Percentiles rank a stretch among this genome's conserved stretches.
Evolutionary conservation across 768 basidiomycete genomes (phyloP).

Genomic region (Baorangia bicolor): DNA sequence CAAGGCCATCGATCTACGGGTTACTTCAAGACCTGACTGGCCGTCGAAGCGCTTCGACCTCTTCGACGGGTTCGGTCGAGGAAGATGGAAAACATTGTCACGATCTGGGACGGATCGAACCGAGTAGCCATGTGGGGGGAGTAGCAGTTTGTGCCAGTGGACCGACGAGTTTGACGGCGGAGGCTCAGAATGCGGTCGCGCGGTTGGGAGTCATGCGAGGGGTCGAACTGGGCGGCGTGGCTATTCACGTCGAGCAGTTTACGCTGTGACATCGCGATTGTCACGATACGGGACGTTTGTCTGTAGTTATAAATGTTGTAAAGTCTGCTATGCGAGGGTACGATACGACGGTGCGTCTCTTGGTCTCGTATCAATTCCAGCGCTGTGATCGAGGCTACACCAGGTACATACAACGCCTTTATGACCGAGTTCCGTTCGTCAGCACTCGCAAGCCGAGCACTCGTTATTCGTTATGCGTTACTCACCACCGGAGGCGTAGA

Average conservation of each 20-base stretch:
- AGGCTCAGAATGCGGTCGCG: constrained; percentile 79
- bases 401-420: background rate
- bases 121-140: constrained; percentile 45
- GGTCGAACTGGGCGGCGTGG: constrained; percentile 57
- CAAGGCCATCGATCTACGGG: constrained; percentile 46
- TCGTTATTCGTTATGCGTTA: background rate
- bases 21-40: constrained; percentile 43
- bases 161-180: constrained; percentile 66
- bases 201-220: constrained; percentile 44
- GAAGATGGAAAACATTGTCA: constrained; percentile 12
- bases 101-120: constrained; percentile 7
- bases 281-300: background rate
- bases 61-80: constrained; percentile 17
- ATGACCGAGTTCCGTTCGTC: background rate
- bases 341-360: background rate
- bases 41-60: constrained; percentile 11
- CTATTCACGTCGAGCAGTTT: constrained; percentile 77
- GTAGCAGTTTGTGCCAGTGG: constrained; percentile 82
- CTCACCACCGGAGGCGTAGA: constrained; percentile 36
- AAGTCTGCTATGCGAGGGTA: background rate
- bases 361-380: background rate
- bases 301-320: background rate
- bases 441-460: background rate
- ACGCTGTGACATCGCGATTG: constrained; percentile 27
- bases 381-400: background rate